phyloP scores from a whole-genome alignment of 163 green algal species.

The Scenedesmus sp. region DNA sequence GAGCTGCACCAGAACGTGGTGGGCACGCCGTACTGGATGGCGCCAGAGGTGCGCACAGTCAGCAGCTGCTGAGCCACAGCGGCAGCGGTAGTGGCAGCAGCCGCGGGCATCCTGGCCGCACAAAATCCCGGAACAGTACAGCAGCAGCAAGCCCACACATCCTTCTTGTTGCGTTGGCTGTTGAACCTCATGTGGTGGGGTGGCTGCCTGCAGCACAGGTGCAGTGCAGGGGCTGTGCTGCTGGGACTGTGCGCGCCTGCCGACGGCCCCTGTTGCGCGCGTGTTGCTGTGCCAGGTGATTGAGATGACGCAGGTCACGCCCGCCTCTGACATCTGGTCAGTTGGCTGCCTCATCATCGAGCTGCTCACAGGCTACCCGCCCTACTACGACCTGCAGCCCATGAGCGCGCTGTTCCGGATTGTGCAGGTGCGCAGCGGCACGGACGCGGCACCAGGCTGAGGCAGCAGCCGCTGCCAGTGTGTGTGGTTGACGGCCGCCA shows the following conservation, averaged over 20 bases:
- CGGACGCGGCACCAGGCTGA: background rate
- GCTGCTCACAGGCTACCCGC: constrained; percentile 90
- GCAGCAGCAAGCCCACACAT: no score
- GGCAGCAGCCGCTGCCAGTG: background rate
- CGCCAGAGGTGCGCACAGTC: constrained; percentile 80
- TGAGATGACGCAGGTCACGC: constrained; percentile 89
- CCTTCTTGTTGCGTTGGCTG: background rate
- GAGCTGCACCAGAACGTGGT: constrained; percentile 74
- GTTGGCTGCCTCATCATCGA: constrained; percentile 94
- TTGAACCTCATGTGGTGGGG: background rate
- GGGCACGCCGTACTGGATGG: constrained; percentile 97
- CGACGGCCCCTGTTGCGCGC: background rate
- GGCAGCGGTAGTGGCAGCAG: no score
- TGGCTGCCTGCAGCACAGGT: background rate
- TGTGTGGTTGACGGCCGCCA: background rate
- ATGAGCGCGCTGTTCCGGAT: constrained; percentile 95
- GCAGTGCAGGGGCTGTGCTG: background rate
- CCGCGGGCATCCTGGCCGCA: no score
- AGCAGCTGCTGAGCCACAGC: background rate
- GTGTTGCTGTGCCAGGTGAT: constrained; percentile 74
- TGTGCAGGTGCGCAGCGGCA: constrained; percentile 66
- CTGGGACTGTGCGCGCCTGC: background rate
- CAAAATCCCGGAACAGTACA: no score
- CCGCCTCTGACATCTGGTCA: constrained; percentile 92
- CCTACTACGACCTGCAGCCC: constrained; percentile 94